These are phyloP conservation scores for Penicillium longicatenatum DNA, from an alignment of 495 filamentous ascomycete species.

Conservation along the genomic window DNA sequence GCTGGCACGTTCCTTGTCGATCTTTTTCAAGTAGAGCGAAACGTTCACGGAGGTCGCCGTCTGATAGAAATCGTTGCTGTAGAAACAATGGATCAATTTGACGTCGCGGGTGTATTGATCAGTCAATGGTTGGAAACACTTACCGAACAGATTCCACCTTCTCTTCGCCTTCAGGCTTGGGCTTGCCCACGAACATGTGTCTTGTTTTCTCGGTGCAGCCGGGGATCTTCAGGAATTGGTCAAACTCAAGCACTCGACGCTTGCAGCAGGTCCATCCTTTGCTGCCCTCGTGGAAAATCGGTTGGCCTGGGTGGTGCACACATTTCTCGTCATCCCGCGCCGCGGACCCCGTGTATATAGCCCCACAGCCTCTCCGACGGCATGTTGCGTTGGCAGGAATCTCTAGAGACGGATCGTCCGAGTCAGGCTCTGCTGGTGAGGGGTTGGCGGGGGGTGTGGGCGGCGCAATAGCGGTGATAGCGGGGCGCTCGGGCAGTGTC, in stretches of 20 bases:
- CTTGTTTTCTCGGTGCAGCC: constrained; percentile 80
- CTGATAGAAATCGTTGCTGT: constrained; percentile 92
- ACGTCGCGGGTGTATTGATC: neutral
- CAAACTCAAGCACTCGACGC: constrained; percentile 90
- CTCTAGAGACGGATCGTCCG: constrained; percentile 73
- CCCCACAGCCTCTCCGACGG: constrained; percentile 73
- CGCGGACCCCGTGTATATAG: constrained; percentile 58
- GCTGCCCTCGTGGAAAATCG: constrained; percentile 95
- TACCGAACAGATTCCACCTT: constrained; percentile 71
- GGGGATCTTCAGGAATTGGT: constrained; percentile 94
- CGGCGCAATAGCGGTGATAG: constrained; percentile 52
- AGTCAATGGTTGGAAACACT: constrained; percentile 18
- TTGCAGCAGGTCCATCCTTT: constrained; percentile 99
- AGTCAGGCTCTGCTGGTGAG: constrained; percentile 76
- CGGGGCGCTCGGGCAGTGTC: constrained; percentile 33
- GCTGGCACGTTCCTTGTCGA: constrained; percentile 75
- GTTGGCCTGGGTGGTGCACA: constrained; percentile 79
- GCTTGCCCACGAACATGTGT: constrained; percentile 86
- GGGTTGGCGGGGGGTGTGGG: constrained; percentile 61
- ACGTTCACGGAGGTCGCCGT: constrained; percentile 82
- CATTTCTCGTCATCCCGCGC: constrained; percentile 75
- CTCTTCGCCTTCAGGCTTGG: constrained; percentile 59
- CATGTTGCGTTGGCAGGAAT: constrained; percentile 75
- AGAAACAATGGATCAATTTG: neutral
- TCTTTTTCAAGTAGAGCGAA: constrained; percentile 95